Evolutionary conservation across 2,329 filamentous ascomycete species (phyloP).

Genomic region (Scytalidium lignicola): DNA sequence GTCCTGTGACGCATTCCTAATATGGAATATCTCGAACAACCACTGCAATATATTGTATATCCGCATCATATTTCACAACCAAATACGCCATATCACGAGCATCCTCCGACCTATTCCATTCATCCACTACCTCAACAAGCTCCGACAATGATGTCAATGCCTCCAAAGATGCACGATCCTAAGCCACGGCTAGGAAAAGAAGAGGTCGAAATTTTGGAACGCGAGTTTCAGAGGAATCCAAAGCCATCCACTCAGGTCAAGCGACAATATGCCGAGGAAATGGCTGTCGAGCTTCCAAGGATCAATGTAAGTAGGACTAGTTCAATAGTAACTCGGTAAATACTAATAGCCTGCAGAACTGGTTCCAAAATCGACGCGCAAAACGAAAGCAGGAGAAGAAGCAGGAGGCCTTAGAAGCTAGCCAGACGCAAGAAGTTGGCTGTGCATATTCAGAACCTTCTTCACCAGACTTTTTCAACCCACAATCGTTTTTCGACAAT

Average conservation of each 20-base stretch:
- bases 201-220: constrained; percentile 54
- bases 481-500: constrained; percentile 11
- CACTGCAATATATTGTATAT: constrained; percentile 10
- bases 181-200: constrained; percentile 53
- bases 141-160: constrained; percentile 15
- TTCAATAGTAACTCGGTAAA: not conserved
- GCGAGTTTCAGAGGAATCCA: constrained; percentile 58
- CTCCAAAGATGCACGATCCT: constrained; percentile 32
- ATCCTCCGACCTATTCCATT: not conserved
- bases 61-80: not conserved
- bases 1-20: constrained; percentile 10
- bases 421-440: constrained; percentile 26
- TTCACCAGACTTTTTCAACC: constrained; percentile 21
- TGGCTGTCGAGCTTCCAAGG: constrained; percentile 57
- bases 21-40: constrained; percentile 23
- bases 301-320: constrained; percentile 48
- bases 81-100: not conserved
- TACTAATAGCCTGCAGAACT: constrained; percentile 47
- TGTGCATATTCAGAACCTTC: constrained; percentile 21
- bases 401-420: constrained; percentile 43
- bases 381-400: constrained; percentile 51
- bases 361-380: constrained; percentile 63
- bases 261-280: constrained; percentile 54
- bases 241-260: constrained; percentile 60
- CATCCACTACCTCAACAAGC: constrained; percentile 12